phyloP scores from a whole-genome alignment of 148 eudicot genomes.

The Rhododendron vialii region DNA sequence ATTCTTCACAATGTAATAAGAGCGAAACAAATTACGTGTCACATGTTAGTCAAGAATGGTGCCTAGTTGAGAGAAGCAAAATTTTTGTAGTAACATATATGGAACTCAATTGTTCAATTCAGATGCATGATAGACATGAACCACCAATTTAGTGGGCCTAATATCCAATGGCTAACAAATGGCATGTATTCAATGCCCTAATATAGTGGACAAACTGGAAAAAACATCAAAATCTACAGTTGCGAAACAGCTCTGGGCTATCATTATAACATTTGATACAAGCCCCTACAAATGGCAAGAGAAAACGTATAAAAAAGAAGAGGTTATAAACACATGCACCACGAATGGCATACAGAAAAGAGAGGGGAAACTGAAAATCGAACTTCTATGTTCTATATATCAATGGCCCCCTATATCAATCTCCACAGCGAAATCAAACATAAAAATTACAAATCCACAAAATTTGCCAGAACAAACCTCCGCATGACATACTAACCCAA shows the following conservation, averaged over 20 bases:
- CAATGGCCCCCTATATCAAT: no score
- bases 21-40: not conserved
- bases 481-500: no score
- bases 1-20: not conserved
- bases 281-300: no score
- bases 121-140: not conserved
- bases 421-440: no score
- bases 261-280: not conserved
- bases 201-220: not conserved
- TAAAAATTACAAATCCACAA: no score
- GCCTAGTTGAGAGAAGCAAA: not conserved
- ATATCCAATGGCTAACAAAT: conserved; percentile 1
- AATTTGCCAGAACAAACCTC: no score
- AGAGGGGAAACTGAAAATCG: no score
- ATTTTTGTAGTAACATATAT: not conserved
- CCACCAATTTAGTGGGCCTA: not conserved
- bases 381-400: no score
- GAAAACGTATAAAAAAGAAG: no score
- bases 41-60: not conserved
- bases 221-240: not conserved
- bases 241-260: not conserved
- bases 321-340: no score
- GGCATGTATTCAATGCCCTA: not conserved
- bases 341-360: no score
- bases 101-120: not conserved